phyloP scores from a whole-genome alignment of 176 grass and related monocot species.

The Rhynchospora tenuis region DNA sequence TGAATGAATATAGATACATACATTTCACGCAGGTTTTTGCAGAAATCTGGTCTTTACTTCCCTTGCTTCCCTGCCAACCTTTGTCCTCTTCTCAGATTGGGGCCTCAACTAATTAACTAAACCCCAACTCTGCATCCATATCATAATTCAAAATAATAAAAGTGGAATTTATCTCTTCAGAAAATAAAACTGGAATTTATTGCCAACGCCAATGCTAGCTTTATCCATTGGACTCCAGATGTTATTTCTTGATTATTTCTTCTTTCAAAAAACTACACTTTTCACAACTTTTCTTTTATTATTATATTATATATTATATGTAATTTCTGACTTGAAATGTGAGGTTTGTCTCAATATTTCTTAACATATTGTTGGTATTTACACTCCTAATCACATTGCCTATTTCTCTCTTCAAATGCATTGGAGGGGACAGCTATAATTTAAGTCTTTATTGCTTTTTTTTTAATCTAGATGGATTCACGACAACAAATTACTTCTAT shows the following conservation, averaged over 20 bases:
- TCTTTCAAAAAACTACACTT: background rate
- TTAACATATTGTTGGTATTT: background rate
- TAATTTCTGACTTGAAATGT: background rate
- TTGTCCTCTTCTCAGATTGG: conserved; percentile 11
- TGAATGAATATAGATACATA: background rate
- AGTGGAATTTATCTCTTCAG: too few species aligned
- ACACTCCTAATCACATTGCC: background rate
- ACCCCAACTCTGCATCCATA: background rate
- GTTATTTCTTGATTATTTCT: background rate
- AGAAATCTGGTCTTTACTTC: conserved; percentile 21
- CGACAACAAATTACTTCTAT: too few species aligned
- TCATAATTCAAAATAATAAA: background rate
- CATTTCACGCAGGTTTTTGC: background rate
- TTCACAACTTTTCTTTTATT: too few species aligned
- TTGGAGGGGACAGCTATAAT: background rate
- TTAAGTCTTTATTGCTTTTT: background rate
- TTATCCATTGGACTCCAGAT: background rate
- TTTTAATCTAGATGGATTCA: too few species aligned
- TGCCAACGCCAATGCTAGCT: background rate
- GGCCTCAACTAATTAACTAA: background rate
- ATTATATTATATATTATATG: background rate
- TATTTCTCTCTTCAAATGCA: background rate
- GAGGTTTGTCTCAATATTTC: background rate
- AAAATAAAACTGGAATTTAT: background rate
- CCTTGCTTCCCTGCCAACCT: background rate